These are phyloP conservation scores for Peterozyma toletana DNA, from an alignment of 805 yeast genomes.

Conservation along the genomic window DNA sequence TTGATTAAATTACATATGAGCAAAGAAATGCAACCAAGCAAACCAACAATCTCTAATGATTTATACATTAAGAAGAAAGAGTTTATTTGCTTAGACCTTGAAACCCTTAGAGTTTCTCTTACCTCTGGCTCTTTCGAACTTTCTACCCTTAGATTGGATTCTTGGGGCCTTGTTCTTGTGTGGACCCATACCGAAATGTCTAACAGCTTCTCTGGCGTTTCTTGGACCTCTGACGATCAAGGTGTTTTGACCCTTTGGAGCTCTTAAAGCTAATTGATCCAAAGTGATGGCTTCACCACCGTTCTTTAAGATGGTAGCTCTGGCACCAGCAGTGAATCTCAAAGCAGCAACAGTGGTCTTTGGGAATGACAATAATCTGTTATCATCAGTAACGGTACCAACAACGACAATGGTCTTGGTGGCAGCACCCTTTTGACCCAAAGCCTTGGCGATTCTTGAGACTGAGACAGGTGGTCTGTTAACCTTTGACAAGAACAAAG, in stretches of 20 bases:
- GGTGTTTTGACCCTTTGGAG: slow-evolving; percentile 99
- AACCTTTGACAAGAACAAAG: slow-evolving; percentile 94
- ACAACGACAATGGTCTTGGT: slow-evolving; percentile 95
- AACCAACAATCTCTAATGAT: no score
- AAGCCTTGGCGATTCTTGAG: slow-evolving; percentile 81
- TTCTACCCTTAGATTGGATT: slow-evolving; percentile 95
- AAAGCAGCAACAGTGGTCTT: slow-evolving; percentile 98
- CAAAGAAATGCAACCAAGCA: no score
- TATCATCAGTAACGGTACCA: slow-evolving; percentile 98
- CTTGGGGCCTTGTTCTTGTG: slow-evolving; percentile 99
- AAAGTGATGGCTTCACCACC: slow-evolving; percentile 99
- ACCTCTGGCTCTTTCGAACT: slow-evolving; percentile 99
- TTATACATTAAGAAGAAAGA: not conserved
- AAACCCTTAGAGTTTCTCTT: slow-evolving; percentile 98
- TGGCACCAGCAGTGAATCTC: slow-evolving; percentile 99
- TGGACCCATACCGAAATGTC: slow-evolving; percentile 99
- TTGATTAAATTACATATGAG: no score
- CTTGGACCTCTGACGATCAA: slow-evolving; percentile 98
- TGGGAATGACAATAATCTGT: slow-evolving; percentile 91
- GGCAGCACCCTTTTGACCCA: slow-evolving; percentile 75
- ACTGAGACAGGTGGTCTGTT: slow-evolving; percentile 99
- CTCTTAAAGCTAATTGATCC: slow-evolving; percentile 98
- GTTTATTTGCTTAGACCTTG: slow-evolving; percentile 77
- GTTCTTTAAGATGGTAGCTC: slow-evolving; percentile 92
- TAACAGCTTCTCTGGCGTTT: slow-evolving; percentile 97